Evolutionary conservation across 1,284 basidiomycete species (phyloP), one percentile per base, ranked within the genome.

Genomic region (Coniophora puteana): DNA sequence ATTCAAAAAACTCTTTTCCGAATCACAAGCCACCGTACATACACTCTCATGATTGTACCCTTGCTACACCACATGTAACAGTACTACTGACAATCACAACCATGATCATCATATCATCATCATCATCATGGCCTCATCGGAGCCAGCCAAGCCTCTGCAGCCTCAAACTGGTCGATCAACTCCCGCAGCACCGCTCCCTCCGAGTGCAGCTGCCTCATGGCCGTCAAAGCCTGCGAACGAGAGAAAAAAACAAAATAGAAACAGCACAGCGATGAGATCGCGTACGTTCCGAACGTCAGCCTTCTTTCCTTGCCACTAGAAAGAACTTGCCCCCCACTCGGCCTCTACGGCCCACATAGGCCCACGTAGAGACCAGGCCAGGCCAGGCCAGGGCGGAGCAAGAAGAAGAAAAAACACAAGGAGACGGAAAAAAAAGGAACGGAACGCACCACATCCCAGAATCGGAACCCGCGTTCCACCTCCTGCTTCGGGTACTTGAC

Each of bases 391-490:
- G n/a, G n/a, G 29, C 29, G 29, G 29, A n/a, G n/a, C n/a, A n/a
- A n/a, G n/a, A n/a, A n/a, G n/a, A n/a, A 17, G 10, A 13, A 20
- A 27, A 30, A 37, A 30, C 36, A 11, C 41, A 28, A 38, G 18
- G 25, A 25, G 29, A 31, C 40, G 34, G 36, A 41, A 27, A 13
- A 24, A 33, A 43, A 47, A 42, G 40, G 45, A 28, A 38, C 30
- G 50, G 47, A 48, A 80, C 91, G 72, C 61, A 95, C 93, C 62
- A 93, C 78, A 59, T 95, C 89, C 95, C 96, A 99, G 73, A 99
- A 99, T 53, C 96, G 76, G 73, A 99, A 98, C 4, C 93, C 94
- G 41, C 96, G 72, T 61, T 93, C 90, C 37, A 99, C 85, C 72
- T 99, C 95, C 42, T 68, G 68, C 63, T 83, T 81, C 6, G 95